phyloP scores from a whole-genome alignment of 345 rosid species.

The Eutrema heterophyllum region DNA sequence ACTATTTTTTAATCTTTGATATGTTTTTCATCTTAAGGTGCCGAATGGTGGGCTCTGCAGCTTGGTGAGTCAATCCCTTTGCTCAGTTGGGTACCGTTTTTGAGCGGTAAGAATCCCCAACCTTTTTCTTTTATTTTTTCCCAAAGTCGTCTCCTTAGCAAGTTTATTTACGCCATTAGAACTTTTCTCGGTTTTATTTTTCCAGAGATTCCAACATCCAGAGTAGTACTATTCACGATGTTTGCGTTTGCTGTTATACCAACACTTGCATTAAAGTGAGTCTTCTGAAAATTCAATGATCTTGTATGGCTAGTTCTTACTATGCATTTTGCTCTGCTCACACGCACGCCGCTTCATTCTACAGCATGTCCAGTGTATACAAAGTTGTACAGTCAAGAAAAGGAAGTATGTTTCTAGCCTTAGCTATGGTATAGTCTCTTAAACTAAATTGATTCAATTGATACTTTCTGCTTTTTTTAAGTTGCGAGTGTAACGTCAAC shows the following conservation, averaged over 20 bases:
- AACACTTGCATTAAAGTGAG: slow-evolving; percentile 81
- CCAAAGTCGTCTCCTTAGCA: background rate
- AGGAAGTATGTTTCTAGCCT: slow-evolving; percentile 80
- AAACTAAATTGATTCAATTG: background rate
- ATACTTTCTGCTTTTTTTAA: background rate
- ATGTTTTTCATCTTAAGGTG: slow-evolving; percentile 46
- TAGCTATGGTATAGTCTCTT: slow-evolving; percentile 70
- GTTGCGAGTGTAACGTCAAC: background rate
- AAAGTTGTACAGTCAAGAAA: slow-evolving; percentile 79
- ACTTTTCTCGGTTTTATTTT: background rate
- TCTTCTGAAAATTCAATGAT: background rate
- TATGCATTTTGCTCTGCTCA: slow-evolving; percentile 6
- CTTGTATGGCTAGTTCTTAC: background rate
- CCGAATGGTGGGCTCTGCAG: slow-evolving; percentile 87
- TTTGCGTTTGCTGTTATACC: slow-evolving; percentile 72
- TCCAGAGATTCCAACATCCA: slow-evolving; percentile 60
- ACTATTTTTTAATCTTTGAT: background rate
- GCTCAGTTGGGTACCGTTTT: slow-evolving; percentile 73
- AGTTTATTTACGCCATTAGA: background rate
- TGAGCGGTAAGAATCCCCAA: slow-evolving; percentile 48
- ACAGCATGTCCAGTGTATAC: slow-evolving; percentile 69
- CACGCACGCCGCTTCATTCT: slow-evolving; percentile 12
- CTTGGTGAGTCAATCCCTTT: slow-evolving; percentile 65
- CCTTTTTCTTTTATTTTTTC: background rate
- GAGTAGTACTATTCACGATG: slow-evolving; percentile 57